Conservation (phyloP, 1,284 basidiomycete genomes). For the Tilletia caries region DNA sequence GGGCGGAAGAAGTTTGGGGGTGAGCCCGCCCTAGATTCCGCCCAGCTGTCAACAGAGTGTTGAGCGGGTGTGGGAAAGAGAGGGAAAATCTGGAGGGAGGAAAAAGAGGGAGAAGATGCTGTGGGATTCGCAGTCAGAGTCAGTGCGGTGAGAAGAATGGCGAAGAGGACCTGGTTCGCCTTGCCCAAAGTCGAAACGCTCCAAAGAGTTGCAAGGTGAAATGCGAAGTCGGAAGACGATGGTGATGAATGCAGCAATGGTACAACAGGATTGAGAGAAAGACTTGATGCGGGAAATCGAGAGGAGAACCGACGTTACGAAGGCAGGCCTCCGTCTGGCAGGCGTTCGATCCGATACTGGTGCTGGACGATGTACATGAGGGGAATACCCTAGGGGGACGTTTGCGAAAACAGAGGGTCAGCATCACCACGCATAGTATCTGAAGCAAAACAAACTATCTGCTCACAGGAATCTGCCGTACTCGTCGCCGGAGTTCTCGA, state of each 20-base stretch:
- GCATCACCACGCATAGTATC: background rate
- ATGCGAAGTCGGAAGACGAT: too few species aligned
- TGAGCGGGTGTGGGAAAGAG: background rate
- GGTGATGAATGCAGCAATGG: too few species aligned
- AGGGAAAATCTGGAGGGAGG: background rate
- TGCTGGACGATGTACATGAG: constrained; percentile 50
- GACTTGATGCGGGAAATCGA: background rate
- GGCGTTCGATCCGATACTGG: constrained; percentile 47
- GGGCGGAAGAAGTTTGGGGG: background rate
- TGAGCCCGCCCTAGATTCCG: background rate
- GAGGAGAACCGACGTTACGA: too few species aligned
- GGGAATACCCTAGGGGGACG: constrained; percentile 46
- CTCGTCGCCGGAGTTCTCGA: constrained; percentile 82
- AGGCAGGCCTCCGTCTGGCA: constrained; percentile 50
- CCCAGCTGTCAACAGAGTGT: constrained; percentile 15
- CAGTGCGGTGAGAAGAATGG: too few species aligned
- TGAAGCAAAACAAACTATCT: constrained; percentile 17
- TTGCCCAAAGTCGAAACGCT: too few species aligned
- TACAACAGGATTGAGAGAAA: too few species aligned
- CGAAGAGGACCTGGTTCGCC: too few species aligned
- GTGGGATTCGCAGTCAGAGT: too few species aligned
- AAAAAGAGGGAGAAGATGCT: background rate
- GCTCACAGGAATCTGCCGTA: constrained; percentile 66
- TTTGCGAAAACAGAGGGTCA: background rate
- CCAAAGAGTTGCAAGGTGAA: too few species aligned